Evolutionary conservation across 768 basidiomycete species (phyloP), one percentile per base, ranked within the genome.

Genomic region (Tephrocybe sp.): DNA sequence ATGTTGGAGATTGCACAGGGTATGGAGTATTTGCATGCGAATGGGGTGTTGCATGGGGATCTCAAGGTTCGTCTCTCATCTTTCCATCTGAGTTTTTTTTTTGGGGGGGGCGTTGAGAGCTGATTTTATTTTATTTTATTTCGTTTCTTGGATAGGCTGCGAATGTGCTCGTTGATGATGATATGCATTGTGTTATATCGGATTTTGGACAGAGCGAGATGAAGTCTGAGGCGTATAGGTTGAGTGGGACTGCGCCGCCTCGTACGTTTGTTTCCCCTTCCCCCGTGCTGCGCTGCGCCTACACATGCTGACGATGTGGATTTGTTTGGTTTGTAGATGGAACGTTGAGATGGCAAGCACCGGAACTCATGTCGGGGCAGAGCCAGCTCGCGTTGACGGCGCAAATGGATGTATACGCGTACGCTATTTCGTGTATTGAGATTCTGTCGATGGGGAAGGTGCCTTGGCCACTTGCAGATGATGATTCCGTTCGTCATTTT

Each of bases 181-280:
- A 73, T 1, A 73, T 77, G 2, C 77, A 70, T 39, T 91, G 88
- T 50, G 74, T 91, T 33, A 81, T 93, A 34, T 81, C 87, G 23
- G 89, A 92, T 61, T 93, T 94, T 63, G 89, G 88, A 0, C 86
- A 91, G 63, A 85, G 80, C 56, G 84, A 88, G 64, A 82, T 91
- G 72, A 88, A 83, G 67, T 78, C 75, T 13, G 87, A 91, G 61
- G 82, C 79, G 3, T 82, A 74, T 56, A 73, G 78, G 25, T 69
- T 86, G 2, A 85, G 79, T 47, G 81, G 80, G 9, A 69, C 69
- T 19, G 61, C 72, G 2, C 68, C 69, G 27, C 70, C 73, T 50
- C 70, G 82, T 84, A 56, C 43, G 76, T 71, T 16, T 9, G 29
- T 49, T 29, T 36, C 19, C 22, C 51, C 23, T 42, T 34, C n/a